A percentile compares a stretch with the other conserved stretches of the same genome.
These are phyloP conservation scores for Mariannaea elegans DNA, from an alignment of 2,329 filamentous ascomycete species.

Conservation along the genomic window DNA sequence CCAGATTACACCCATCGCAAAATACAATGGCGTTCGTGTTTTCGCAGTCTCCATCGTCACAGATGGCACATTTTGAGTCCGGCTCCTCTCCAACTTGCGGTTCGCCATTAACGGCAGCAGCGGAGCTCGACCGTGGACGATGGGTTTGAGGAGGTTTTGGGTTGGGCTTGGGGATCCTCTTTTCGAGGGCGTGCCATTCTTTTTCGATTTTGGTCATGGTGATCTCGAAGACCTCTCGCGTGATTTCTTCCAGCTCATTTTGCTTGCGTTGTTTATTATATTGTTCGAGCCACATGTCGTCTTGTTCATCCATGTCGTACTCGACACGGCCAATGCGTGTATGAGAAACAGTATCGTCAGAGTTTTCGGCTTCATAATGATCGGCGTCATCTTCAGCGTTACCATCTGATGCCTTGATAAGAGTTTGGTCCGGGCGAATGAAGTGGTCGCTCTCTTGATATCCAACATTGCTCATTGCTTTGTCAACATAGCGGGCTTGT, in stretches of 20 bases:
- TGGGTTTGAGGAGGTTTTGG: constrained; percentile 96
- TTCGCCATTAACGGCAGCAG: constrained; percentile 94
- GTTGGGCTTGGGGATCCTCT: constrained; percentile 95
- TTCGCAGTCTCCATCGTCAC: constrained; percentile 98
- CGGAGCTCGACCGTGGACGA: constrained; percentile 89
- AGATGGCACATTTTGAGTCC: constrained; percentile 97
- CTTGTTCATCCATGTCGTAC: constrained; percentile 99
- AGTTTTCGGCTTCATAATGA: constrained; percentile 43
- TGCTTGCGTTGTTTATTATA: constrained; percentile 81
- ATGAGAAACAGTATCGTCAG: constrained; percentile 44
- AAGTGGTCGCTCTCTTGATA: constrained; percentile 96
- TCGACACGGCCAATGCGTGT: constrained; percentile 81
- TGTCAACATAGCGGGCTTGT: constrained; percentile 91
- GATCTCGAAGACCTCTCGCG: constrained; percentile 94
- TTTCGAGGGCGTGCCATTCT: constrained; percentile 96
- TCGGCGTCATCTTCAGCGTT: constrained; percentile 69
- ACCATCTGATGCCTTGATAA: constrained; percentile 71
- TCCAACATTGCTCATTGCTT: constrained; percentile 93
- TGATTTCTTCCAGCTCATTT: constrained; percentile 82
- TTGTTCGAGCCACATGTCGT: constrained; percentile 92
- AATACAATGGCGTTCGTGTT: constrained; percentile 99
- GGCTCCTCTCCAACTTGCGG: constrained; percentile 86
- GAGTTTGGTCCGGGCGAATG: constrained; percentile 75
- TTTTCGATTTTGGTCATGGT: constrained; percentile 99
- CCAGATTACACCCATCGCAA: constrained; percentile 96